Evolutionary conservation across 164 flowering plant genomes (phyloP), one percentile per base, ranked within the genome.

Genomic region (Paratinospora sagittata): DNA sequence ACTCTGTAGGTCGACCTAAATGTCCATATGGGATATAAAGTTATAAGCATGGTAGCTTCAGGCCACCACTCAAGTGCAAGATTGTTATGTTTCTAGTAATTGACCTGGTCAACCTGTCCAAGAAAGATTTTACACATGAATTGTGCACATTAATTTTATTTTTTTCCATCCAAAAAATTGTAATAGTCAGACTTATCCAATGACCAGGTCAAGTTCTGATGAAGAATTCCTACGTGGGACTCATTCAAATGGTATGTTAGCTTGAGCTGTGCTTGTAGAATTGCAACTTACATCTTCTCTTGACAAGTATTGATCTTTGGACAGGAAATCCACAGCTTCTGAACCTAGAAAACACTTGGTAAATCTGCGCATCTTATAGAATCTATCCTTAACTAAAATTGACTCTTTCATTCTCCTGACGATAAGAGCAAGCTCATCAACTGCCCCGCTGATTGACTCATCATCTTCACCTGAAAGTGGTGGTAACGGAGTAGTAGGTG

Each of bases 391-490:
- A 14, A 89, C 75, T 41, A 70, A 79, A 73, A 92, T 70, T 57
- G 80, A 70, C 47, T 79, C 85, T 82, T 81, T 87, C 97, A 92
- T 92, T 79, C 87, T 90, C 57, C 73, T 81, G 12, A 84, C 90
- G 77, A 87, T 77, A 60, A 84, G 63, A 66, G 96, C 92, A 63
- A 85, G 79, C 70, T 92, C 97, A 83, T 92, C 97, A 73, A 89
- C 60, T 27, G 76, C 69, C 30, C 96, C 96, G 66, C 83, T 76
- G 74, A 83, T 76, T 43, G 89, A 92, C 41, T 70, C 70, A 72
- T 92, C 96, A 86, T 92, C 97, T 76, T 92, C 97, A 63, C 96
- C 96, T 72, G 96, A 86, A 66, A 88, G 87, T 63, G 97, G 97
- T 6, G 94, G 92, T 57, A 84, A 66, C 75, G 97, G 96, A 73